Base-by-base conservation (phyloP, 2,329 filamentous ascomycete genomes). In the Verticillium zaregamsianum region DNA sequence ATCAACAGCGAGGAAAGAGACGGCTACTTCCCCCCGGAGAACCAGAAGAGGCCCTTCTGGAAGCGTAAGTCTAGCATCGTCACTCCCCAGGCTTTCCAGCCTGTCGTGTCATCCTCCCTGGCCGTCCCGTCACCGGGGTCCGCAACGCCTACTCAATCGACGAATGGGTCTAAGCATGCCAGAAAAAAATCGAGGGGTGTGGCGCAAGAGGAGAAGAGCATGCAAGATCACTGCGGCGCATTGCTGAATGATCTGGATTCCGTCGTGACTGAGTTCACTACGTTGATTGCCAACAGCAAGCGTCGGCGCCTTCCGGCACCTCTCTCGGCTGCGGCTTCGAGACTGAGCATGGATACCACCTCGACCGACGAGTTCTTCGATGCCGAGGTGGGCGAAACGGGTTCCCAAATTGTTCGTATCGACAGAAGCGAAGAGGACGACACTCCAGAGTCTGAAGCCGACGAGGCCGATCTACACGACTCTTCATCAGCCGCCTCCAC, bases 301-400 rank as follows among this genome's bases (percentile, higher is more conserved):
- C 86, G 90, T 45, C 85, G 93, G 58, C 86, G 93, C 54, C 77
- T 85, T 60, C 82, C 83, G 6, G 74, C 77, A 14, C 81, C 88
- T 6, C 68, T 76, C 23, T 81, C 86, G 8, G 74, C 67, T 58
- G 72, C 73, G 0, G 58, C 55, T 4, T 77, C 79, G 9, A 78
- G 83, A 40, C 81, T 84, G 69, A 97, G 93, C 70, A 86, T 96
- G 60, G 93, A 97, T 65, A 96, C 93, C 0, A 83, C 88, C 33
- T 84, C 84, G 25, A 90, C 91, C 2, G 91, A 96, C 61, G 94
- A 98, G 72, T 99, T 98, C 76, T 99, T 97, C 69, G 95, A 99
- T 73, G 95, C 95, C 1, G 88, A 90, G 69, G 89, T 87, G 59
- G 88, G 85, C 17, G 84, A 85, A 67, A 79, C 76, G 28, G 78